Percentiles rank a stretch among this genome's conserved stretches.
These are phyloP conservation scores for Colletotrichum tofieldiae DNA, from an alignment of 2,329 filamentous ascomycete species.

Conservation along the genomic window DNA sequence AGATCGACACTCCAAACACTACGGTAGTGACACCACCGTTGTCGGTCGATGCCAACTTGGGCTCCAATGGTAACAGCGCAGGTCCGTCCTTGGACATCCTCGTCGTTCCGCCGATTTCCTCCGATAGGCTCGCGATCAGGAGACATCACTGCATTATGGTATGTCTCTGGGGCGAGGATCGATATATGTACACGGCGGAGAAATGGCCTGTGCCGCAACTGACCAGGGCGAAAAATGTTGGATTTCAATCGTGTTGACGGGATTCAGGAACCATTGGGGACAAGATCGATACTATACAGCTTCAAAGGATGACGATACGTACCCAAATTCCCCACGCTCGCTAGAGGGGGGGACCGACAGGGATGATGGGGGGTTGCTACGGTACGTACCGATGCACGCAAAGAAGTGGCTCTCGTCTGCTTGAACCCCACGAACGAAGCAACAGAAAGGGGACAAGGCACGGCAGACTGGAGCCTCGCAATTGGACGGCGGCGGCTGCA, in stretches of 20 bases:
- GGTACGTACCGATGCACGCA: conserved; percentile 25
- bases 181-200: conserved; percentile 12
- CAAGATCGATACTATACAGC: conserved; percentile 17
- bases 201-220: not conserved
- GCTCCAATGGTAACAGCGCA: not conserved
- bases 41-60: not conserved
- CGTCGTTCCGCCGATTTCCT: conserved; percentile 2
- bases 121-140: conserved; percentile 21
- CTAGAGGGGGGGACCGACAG: not conserved
- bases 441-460: conserved; percentile 15
- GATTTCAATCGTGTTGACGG: conserved; percentile 19
- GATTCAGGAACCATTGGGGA: conserved; percentile 14
- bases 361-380: not conserved
- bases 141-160: conserved; percentile 16
- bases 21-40: not conserved
- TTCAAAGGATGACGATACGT: conserved; percentile 16
- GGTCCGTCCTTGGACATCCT: not conserved
- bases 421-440: conserved; percentile 34
- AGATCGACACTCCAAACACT: conserved; percentile 11
- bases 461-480: conserved; percentile 17
- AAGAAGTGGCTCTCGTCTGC: conserved; percentile 14
- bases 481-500: conserved; percentile 16
- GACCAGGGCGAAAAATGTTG: conserved; percentile 20
- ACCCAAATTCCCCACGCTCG: conserved; percentile 37
- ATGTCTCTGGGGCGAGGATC: conserved; percentile 27